phyloP scores from a whole-genome alignment of 495 filamentous ascomycete species.

The Letharia lupina region DNA sequence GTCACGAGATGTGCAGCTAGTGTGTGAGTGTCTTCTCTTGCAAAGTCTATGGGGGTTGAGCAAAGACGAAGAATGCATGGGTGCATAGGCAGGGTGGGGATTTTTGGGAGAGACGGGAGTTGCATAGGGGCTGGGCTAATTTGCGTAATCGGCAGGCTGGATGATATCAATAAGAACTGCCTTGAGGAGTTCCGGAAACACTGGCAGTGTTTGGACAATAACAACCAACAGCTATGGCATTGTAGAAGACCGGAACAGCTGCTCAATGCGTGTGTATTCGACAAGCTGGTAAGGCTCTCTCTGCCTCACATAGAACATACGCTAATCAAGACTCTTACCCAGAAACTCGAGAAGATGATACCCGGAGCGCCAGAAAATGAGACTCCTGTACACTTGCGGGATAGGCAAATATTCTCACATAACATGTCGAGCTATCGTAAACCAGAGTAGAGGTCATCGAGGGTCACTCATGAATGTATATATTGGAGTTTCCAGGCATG shows the following conservation, averaged over 20 bases:
- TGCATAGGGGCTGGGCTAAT: constrained; percentile 15
- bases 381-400: constrained; percentile 74
- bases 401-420: constrained; percentile 58
- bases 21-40: constrained; percentile 59
- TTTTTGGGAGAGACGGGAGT: not conserved
- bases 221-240: constrained; percentile 94
- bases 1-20: constrained; percentile 93
- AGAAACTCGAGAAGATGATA: constrained; percentile 88
- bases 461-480: not conserved
- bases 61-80: not conserved
- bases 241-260: constrained; percentile 71
- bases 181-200: constrained; percentile 82
- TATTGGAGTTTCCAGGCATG: not conserved
- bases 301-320: constrained; percentile 2
- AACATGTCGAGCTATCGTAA: constrained; percentile 15
- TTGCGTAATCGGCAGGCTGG: constrained; percentile 49
- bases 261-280: constrained; percentile 87
- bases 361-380: constrained; percentile 71
- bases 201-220: constrained; percentile 92
- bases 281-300: constrained; percentile 68
- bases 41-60: not conserved
- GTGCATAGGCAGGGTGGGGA: not conserved
- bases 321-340: constrained; percentile 2
- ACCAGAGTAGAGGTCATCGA: not conserved
- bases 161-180: constrained; percentile 94